Evolutionary conservation across 208 protist genomes (phyloP), one percentile per base, ranked within the genome.

Genomic region (Leishmania tarentolae): DNA sequence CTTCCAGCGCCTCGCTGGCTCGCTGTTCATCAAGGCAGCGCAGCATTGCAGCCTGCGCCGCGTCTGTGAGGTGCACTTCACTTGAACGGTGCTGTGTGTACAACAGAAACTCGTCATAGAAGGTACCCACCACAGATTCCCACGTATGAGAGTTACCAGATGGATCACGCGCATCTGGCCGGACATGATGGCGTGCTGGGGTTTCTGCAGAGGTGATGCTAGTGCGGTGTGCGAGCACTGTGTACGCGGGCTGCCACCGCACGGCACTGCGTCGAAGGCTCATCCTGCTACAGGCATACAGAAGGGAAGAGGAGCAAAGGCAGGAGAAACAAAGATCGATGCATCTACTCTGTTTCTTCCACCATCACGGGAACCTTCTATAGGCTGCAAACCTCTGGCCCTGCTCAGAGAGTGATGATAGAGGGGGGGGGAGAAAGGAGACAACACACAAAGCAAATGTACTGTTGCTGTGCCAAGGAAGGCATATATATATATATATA

Each of bases 1-100:
- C 81, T 35, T 90, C 84, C 5, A 94, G 72, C 9, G 93, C 93
- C 69, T 96, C 93, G 3, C 66, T 75, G 50, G 89, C 70, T 31
- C 85, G 87, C n/a, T 79, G 74, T 65, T 87, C 77, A 15, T 68
- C 42, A 13, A 96, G 83, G 70, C 93, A 96, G 35, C 83, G 47
- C n/a, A 66, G 81, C 93, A 96, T 96, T 21, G 87, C 86, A 1
- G 42, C 52, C 37, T 65, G 76, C 31, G 88, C 88, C 31, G 75
- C 80, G 19, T 35, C 31, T 24, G 66, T 81, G 73, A 87, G 70
- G 72, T 19, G 52, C 35, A 42, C 44, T 37, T 65, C 47, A 44
- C 31, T 76, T 7, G 82, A 61, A 15, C 46, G 37, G 28, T 74
- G 40, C 19, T 68, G 71, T 9, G 72, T 59, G 61, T 85, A 85